These are phyloP conservation scores for Magnolia changhungtana DNA, from an alignment of 164 flowering plant species.

Conservation along the genomic window DNA sequence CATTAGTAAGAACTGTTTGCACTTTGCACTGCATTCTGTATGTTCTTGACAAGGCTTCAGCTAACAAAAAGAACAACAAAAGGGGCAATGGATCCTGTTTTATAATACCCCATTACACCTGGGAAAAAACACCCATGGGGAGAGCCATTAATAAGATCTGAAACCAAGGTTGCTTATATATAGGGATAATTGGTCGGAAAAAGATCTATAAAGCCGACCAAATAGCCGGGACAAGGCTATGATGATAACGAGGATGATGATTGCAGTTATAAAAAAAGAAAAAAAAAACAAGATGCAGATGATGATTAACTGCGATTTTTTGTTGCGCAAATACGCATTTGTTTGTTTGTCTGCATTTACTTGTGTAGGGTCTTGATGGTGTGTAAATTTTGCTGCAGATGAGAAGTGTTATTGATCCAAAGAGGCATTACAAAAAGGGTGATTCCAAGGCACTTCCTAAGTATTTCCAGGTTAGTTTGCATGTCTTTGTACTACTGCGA, in stretches of 20 bases:
- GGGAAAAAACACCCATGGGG: no score
- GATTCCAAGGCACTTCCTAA: constrained; percentile 68
- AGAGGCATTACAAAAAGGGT: constrained; percentile 88
- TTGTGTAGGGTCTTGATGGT: not conserved
- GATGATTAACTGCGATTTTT: not conserved
- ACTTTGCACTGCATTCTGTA: no score
- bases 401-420: constrained; percentile 77
- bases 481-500: not conserved
- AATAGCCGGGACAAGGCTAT: not conserved
- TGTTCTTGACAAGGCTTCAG: no score
- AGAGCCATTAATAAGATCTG: no score
- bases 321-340: not conserved
- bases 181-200: not conserved
- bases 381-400: constrained; percentile 35
- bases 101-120: no score
- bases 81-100: no score
- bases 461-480: constrained; percentile 70
- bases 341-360: not conserved
- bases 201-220: not conserved
- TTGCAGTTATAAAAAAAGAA: no score
- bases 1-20: no score
- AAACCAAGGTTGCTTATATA: not conserved
- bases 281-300: not conserved
- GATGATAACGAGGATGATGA: not conserved
- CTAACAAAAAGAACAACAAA: no score